Conservation (phyloP, 2,329 filamentous ascomycete species). For the Fusarium pseudonygamai region DNA sequence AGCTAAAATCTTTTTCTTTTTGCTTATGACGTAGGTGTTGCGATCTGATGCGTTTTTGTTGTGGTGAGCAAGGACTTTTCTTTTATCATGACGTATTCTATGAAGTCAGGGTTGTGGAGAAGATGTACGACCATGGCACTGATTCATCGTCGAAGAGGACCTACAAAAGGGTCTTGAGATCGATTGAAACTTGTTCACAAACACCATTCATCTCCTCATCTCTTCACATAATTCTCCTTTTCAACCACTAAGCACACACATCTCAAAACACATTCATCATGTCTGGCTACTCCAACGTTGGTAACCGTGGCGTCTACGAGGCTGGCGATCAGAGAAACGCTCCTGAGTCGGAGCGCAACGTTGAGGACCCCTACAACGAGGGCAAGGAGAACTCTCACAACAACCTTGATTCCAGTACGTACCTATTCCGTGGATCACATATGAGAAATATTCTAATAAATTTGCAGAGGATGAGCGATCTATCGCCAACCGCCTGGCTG, state of each 20-base stretch:
- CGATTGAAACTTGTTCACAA: not conserved
- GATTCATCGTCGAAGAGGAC: slow-evolving; percentile 27
- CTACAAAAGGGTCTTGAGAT: slow-evolving; percentile 31
- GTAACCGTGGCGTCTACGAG: slow-evolving; percentile 73
- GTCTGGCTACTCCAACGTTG: slow-evolving; percentile 70
- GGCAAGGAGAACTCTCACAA: slow-evolving; percentile 76
- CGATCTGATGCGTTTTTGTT: slow-evolving; percentile 15
- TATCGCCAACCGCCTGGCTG: slow-evolving; percentile 76
- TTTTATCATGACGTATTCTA: slow-evolving; percentile 44
- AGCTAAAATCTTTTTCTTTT: slow-evolving; percentile 12
- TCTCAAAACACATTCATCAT: slow-evolving; percentile 37
- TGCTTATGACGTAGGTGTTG: slow-evolving; percentile 35
- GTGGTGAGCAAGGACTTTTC: slow-evolving; percentile 17
- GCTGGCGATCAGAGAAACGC: slow-evolving; percentile 78
- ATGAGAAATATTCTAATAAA: slow-evolving; percentile 50
- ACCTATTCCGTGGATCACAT: no score
- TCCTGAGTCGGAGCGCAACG: slow-evolving; percentile 60
- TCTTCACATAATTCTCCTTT: not conserved
- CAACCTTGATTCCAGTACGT: slow-evolving; percentile 75
- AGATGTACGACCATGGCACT: slow-evolving; percentile 10
- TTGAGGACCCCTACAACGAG: slow-evolving; percentile 73
- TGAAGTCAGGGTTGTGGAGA: slow-evolving; percentile 44
- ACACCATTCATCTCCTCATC: not conserved
- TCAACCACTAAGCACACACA: not conserved
- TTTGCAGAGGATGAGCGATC: slow-evolving; percentile 72